A percentile compares a stretch with the other conserved stretches of the same genome.
Conservation (phyloP, 1,284 basidiomycete species). For the Microbotryum lychnidis-dioicae region DNA sequence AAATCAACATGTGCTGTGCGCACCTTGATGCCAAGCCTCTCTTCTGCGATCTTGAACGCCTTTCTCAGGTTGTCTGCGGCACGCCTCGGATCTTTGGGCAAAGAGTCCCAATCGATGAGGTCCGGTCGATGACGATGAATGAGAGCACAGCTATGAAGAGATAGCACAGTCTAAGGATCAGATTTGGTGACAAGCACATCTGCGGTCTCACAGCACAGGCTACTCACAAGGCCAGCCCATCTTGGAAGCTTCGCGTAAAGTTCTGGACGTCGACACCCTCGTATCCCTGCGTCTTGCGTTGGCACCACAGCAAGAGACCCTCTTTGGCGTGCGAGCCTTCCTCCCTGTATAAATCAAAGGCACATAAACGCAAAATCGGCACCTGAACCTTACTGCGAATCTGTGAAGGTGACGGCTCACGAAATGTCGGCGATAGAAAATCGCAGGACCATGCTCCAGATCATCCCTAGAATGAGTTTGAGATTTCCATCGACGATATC, state of each 20-base stretch:
- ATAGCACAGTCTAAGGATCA: too few species aligned
- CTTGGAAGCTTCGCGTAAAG: constrained; percentile 84
- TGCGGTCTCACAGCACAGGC: not conserved
- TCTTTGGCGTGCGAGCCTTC: constrained; percentile 96
- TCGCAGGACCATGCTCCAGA: constrained; percentile 93
- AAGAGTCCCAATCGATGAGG: constrained; percentile 73
- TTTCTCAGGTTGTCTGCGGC: constrained; percentile 60
- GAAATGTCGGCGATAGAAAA: constrained; percentile 98
- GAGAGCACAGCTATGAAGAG: constrained; percentile 66
- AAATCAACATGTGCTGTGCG: constrained; percentile 36
- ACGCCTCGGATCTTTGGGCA: constrained; percentile 63
- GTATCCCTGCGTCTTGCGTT: constrained; percentile 87
- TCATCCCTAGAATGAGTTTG: constrained; percentile 96
- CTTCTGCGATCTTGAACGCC: constrained; percentile 77
- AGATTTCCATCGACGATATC: constrained; percentile 97
- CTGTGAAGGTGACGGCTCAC: constrained; percentile 45
- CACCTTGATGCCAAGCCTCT: constrained; percentile 81
- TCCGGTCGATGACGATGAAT: constrained; percentile 97
- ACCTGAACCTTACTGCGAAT: not conserved
- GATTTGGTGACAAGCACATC: too few species aligned
- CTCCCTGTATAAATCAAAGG: constrained; percentile 54
- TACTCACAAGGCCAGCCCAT: constrained; percentile 85
- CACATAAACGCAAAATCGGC: too few species aligned
- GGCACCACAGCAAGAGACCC: constrained; percentile 93
- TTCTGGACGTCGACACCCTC: constrained; percentile 86